A percentile compares a stretch with the other conserved stretches of the same genome.
These are phyloP conservation scores for Brettanomyces bruxellensis DNA, from an alignment of 805 yeast species.

Conservation along the genomic window DNA sequence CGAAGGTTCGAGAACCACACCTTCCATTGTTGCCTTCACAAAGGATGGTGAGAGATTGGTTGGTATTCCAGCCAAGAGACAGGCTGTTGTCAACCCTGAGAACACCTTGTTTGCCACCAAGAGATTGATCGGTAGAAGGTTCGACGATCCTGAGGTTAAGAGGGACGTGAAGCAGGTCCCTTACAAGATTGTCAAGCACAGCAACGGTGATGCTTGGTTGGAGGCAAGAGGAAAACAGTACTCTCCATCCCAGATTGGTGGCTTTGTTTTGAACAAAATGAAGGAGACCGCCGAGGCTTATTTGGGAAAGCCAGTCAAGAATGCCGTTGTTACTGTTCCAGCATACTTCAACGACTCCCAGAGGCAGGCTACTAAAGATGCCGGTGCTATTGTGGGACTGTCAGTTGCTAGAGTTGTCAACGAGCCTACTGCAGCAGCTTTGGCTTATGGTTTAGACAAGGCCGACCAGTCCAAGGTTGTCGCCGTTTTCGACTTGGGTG, in stretches of 20 bases:
- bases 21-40: conserved; percentile 65
- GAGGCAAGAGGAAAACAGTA: conserved; percentile 35
- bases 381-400: conserved; percentile 94
- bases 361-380: conserved; percentile 92
- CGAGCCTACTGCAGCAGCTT: conserved; percentile 91
- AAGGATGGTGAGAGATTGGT: conserved; percentile 40
- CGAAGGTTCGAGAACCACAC: conserved; percentile 74
- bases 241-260: conserved; percentile 69
- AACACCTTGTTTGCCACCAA: conserved; percentile 79
- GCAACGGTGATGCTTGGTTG: conserved; percentile 66
- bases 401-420: conserved; percentile 84
- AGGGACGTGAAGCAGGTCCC: conserved; percentile 56
- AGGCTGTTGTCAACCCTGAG: conserved; percentile 64
- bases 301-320: conserved; percentile 77
- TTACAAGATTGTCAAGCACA: conserved; percentile 48
- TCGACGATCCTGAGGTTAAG: conserved; percentile 60
- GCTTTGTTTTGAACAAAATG: conserved; percentile 82
- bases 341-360: conserved; percentile 88
- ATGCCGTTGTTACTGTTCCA: conserved; percentile 88
- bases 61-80: conserved; percentile 71
- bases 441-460: conserved; percentile 91
- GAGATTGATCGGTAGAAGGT: conserved; percentile 69
- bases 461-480: conserved; percentile 41
- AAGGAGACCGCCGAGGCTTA: conserved; percentile 95
- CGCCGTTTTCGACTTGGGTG: conserved; percentile 97